Evolutionary conservation across 371 early-diverging fungal species (phyloP).

Genomic region (Mortierella sp.): DNA sequence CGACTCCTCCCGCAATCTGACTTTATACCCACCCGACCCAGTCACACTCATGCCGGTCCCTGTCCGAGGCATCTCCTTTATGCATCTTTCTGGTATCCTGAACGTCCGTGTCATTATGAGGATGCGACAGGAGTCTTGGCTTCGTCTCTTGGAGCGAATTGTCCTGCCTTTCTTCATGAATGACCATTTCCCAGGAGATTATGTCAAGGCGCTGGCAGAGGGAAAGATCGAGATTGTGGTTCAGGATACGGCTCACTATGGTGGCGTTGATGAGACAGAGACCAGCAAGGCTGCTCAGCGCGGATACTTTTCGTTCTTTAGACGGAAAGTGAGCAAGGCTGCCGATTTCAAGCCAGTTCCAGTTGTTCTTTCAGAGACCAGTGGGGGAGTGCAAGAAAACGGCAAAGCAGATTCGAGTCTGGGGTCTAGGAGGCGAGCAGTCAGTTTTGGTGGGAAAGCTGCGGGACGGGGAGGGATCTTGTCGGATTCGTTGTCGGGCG

Average conservation of each 20-base stretch:
- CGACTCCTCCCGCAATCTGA: constrained; percentile 65
- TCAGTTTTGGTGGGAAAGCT: neutral
- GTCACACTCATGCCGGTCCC: constrained; percentile 69
- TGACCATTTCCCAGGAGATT: constrained; percentile 73
- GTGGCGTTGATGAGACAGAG: constrained; percentile 55
- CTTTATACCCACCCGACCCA: constrained; percentile 72
- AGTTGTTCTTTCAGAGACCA: neutral
- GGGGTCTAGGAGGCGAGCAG: constrained; percentile 17
- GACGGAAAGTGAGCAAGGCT: neutral
- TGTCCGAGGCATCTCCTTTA: constrained; percentile 68
- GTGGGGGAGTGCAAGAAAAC: neutral
- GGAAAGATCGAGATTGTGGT: constrained; percentile 64
- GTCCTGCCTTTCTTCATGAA: constrained; percentile 71
- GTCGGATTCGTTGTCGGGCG: constrained; percentile 18
- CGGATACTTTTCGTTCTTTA: constrained; percentile 35
- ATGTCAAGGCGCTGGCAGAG: constrained; percentile 65
- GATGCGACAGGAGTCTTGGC: constrained; percentile 62
- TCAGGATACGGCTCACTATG: constrained; percentile 55
- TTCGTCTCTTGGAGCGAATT: constrained; percentile 66
- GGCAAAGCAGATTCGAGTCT: constrained; percentile 1
- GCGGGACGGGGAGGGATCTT: neutral
- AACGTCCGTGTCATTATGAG: constrained; percentile 67
- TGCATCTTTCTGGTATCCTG: constrained; percentile 70
- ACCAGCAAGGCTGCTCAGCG: constrained; percentile 28
- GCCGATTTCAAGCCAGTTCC: neutral